These are phyloP conservation scores for Hypoxylon sp. DNA, from an alignment of 2,329 filamentous ascomycete genomes.

Conservation along the genomic window DNA sequence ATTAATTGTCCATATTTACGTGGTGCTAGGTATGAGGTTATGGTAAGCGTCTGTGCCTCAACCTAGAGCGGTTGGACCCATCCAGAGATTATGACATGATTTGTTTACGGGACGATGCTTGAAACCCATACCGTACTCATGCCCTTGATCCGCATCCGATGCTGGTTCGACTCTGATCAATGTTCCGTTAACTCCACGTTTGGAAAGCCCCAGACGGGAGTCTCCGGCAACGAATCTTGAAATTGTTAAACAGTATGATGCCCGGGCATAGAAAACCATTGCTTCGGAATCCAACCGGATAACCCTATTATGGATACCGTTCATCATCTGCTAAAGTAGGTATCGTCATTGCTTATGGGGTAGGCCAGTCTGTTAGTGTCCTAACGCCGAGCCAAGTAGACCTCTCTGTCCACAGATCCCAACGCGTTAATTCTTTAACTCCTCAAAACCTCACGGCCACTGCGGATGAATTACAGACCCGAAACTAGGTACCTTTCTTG, in stretches of 20 bases:
- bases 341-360: not conserved
- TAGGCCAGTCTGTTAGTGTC: not conserved
- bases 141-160: constrained; percentile 12
- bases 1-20: constrained; percentile 17
- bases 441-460: not conserved
- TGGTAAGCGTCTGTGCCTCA: not conserved
- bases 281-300: not conserved
- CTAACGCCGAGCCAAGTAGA: not conserved
- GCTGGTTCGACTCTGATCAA: not conserved
- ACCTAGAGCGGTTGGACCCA: too few species aligned
- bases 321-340: not conserved
- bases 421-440: not conserved
- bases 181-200: not conserved
- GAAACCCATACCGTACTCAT: not conserved
- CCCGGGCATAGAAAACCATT: not conserved
- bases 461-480: constrained; percentile 16
- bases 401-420: not conserved
- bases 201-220: not conserved
- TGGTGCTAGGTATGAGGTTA: not conserved
- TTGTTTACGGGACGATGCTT: not conserved
- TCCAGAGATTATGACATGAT: not conserved
- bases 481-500: not conserved
- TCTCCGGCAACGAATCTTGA: not conserved
- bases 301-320: constrained; percentile 4
- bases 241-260: constrained; percentile 16